A percentile compares a stretch with the other conserved stretches of the same genome.
phyloP scores from a whole-genome alignment of 2,329 filamentous ascomycete genomes.

The Scorias spongiosa region DNA sequence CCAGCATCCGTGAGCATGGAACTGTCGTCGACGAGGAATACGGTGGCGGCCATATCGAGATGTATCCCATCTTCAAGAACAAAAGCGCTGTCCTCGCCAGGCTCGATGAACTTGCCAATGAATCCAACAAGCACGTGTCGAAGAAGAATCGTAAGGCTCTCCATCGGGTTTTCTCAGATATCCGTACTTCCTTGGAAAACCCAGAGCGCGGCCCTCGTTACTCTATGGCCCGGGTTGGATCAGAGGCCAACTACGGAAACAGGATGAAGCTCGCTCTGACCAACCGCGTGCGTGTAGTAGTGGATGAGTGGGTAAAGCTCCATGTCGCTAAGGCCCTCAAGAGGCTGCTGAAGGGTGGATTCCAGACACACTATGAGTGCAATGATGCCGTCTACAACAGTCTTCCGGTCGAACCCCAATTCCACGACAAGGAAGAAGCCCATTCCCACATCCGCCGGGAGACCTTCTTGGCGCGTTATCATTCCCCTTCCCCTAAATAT shows the following conservation, averaged over 20 bases:
- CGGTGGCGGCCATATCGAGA: slow-evolving; percentile 35
- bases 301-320: slow-evolving; percentile 64
- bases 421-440: too few species aligned
- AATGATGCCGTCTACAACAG: slow-evolving; percentile 47
- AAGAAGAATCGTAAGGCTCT: slow-evolving; percentile 52
- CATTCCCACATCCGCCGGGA: too few species aligned
- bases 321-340: slow-evolving; percentile 46
- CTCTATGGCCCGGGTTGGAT: slow-evolving; percentile 46
- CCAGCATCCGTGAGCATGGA: slow-evolving; percentile 26
- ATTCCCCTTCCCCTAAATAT: too few species aligned
- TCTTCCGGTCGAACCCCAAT: slow-evolving; percentile 27
- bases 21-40: slow-evolving; percentile 32
- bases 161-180: slow-evolving; percentile 51
- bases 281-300: slow-evolving; percentile 43
- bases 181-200: slow-evolving; percentile 50
- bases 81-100: slow-evolving; percentile 44
- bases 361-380: slow-evolving; percentile 46
- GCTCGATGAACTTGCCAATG: slow-evolving; percentile 43
- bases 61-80: slow-evolving; percentile 53
- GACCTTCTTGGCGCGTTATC: too few species aligned
- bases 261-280: slow-evolving; percentile 46
- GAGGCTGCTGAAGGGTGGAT: slow-evolving; percentile 45
- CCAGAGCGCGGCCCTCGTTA: slow-evolving; percentile 52
- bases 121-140: slow-evolving; percentile 45
- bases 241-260: slow-evolving; percentile 46